Evolutionary conservation across 2,329 filamentous ascomycete genomes (phyloP).

Genomic region (Penicillium sp.): DNA sequence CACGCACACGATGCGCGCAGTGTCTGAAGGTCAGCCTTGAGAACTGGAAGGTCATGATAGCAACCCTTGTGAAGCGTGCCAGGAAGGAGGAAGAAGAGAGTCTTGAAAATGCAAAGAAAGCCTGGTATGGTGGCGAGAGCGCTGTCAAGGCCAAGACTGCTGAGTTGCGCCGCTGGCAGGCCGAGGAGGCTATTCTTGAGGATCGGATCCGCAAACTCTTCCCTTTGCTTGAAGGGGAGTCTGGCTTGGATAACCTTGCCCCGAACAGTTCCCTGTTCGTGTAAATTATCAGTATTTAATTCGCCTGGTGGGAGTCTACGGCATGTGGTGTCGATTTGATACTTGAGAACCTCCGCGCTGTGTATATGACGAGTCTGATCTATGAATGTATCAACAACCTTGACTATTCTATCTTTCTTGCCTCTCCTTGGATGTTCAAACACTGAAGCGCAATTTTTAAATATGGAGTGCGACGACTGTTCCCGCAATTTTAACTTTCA

Average conservation of each 20-base stretch:
- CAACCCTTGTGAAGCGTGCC: slow-evolving; percentile 53
- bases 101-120: slow-evolving; percentile 30
- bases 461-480: too few species aligned
- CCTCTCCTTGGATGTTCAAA: background rate
- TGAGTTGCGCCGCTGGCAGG: slow-evolving; percentile 39
- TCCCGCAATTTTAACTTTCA: too few species aligned
- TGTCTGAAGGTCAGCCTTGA: slow-evolving; percentile 73
- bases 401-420: background rate
- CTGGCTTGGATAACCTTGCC: slow-evolving; percentile 26
- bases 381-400: background rate
- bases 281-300: slow-evolving; percentile 3
- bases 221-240: slow-evolving; percentile 33
- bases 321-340: background rate
- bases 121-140: slow-evolving; percentile 36
- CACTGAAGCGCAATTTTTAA: background rate
- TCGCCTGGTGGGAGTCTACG: background rate
- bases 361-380: background rate
- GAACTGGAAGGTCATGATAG: slow-evolving; percentile 83
- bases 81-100: slow-evolving; percentile 37
- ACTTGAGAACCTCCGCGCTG: background rate
- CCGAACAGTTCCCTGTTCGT: slow-evolving; percentile 32
- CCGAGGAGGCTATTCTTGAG: slow-evolving; percentile 39
- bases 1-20: slow-evolving; percentile 65
- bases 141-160: slow-evolving; percentile 27
- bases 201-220: slow-evolving; percentile 33